These are phyloP conservation scores for Pelargonium nanum DNA, from an alignment of 345 rosid species.

Conservation along the genomic window DNA sequence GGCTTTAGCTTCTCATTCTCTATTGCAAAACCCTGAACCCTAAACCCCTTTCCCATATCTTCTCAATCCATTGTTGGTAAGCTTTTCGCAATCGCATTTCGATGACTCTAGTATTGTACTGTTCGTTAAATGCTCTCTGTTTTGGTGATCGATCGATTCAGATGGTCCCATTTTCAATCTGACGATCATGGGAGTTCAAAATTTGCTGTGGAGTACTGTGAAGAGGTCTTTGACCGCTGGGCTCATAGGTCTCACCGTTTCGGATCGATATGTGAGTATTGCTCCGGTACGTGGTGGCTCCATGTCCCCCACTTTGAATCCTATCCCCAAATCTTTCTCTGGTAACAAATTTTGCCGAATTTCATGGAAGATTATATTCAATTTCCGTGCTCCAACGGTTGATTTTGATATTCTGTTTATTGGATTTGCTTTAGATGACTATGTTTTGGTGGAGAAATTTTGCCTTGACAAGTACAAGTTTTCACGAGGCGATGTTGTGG, in stretches of 20 bases:
- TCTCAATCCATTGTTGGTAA: neutral
- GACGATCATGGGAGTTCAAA: conserved; percentile 31
- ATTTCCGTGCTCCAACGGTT: neutral
- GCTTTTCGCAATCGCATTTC: neutral
- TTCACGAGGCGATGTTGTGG: conserved; percentile 66
- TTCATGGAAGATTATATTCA: neutral
- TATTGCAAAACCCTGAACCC: neutral
- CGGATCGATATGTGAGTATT: conserved; percentile 55
- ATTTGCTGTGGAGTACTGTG: conserved; percentile 33
- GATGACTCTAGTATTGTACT: neutral
- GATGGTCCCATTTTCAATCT: neutral
- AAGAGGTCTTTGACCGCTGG: conserved; percentile 50
- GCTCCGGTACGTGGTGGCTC: conserved; percentile 55
- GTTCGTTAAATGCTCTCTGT: too few species aligned
- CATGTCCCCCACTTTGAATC: conserved; percentile 65
- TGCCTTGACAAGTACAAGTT: conserved; percentile 69
- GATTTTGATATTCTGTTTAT: conserved; percentile 2
- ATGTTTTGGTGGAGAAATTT: conserved; percentile 64
- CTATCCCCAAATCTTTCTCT: conserved; percentile 10
- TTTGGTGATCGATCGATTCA: too few species aligned
- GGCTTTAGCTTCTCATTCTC: too few species aligned
- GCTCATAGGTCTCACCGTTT: conserved; percentile 47
- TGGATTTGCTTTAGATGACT: conserved; percentile 52
- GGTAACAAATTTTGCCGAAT: conserved; percentile 3
- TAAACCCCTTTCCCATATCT: neutral